These are phyloP conservation scores for Hyaloscypha variabilis DNA, from an alignment of 495 filamentous ascomycete species.

Conservation along the genomic window DNA sequence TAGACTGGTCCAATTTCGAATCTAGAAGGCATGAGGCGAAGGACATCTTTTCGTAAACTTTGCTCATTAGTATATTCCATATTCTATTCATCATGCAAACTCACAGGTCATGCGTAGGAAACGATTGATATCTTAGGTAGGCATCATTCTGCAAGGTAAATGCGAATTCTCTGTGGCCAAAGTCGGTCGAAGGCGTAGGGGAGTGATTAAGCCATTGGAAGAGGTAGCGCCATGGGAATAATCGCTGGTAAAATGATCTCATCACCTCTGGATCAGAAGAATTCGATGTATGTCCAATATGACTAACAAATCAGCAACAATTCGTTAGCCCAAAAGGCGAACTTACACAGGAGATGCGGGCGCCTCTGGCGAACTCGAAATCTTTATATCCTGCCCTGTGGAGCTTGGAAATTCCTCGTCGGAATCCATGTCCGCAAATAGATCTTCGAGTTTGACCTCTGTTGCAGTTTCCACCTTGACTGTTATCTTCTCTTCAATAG, in stretches of 20 bases:
- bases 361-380: conserved; percentile 46
- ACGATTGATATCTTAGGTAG: conserved; percentile 92
- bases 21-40: conserved; percentile 83
- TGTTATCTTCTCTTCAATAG: conserved; percentile 32
- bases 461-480: conserved; percentile 20
- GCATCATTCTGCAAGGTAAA: conserved; percentile 89
- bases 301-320: conserved; percentile 17
- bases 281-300: conserved; percentile 29
- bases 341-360: conserved; percentile 44
- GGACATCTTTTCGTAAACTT: conserved; percentile 87
- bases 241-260: conserved; percentile 89
- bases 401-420: conserved; percentile 76
- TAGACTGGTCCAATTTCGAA: conserved; percentile 99
- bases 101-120: conserved; percentile 80
- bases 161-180: conserved; percentile 91
- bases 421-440: conserved; percentile 78
- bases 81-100: conserved; percentile 31
- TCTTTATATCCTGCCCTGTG: conserved; percentile 46
- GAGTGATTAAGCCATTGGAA: conserved; percentile 99
- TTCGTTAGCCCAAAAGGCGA: background rate
- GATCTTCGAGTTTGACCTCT: conserved; percentile 71
- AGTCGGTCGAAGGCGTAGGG: conserved; percentile 81
- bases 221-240: conserved; percentile 93
- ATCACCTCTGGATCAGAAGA: conserved; percentile 78
- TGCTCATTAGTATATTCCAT: background rate